phyloP scores from a whole-genome alignment of 768 basidiomycete species.

The Cystobasidium onofrii region DNA sequence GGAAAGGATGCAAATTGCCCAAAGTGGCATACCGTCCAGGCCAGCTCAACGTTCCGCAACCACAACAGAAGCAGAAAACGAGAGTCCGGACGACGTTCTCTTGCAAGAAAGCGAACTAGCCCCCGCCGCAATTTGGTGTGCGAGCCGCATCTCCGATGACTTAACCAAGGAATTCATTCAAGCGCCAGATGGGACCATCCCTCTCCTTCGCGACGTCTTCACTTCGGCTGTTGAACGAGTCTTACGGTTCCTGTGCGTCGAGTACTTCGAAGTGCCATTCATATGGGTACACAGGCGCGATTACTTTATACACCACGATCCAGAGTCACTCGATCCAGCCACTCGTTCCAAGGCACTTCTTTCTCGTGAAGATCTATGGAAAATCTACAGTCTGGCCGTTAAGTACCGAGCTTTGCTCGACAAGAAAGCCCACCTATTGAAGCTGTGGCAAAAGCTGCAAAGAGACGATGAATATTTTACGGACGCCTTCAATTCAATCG shows the following conservation, averaged over 20 bases:
- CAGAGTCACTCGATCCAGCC: slow-evolving; percentile 41
- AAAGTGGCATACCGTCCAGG: slow-evolving; percentile 66
- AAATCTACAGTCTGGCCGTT: slow-evolving; percentile 76
- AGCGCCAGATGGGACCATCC: slow-evolving; percentile 54
- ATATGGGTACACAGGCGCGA: slow-evolving; percentile 90
- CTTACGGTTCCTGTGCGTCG: slow-evolving; percentile 71
- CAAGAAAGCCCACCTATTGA: slow-evolving; percentile 57
- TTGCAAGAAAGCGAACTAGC: slow-evolving; percentile 66
- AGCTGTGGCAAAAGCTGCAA: slow-evolving; percentile 55
- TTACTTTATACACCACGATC: slow-evolving; percentile 74
- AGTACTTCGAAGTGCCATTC: slow-evolving; percentile 88
- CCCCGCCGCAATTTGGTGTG: slow-evolving; percentile 80
- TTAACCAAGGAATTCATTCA: slow-evolving; percentile 67
- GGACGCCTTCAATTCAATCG: slow-evolving; percentile 47
- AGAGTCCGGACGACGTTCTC: slow-evolving; percentile 46
- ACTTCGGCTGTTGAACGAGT: slow-evolving; percentile 68
- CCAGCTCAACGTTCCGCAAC: slow-evolving; percentile 48
- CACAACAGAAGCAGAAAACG: background rate
- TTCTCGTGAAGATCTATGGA: slow-evolving; percentile 73
- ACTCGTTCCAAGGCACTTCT: slow-evolving; percentile 53
- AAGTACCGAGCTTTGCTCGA: slow-evolving; percentile 80
- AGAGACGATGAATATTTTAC: slow-evolving; percentile 47
- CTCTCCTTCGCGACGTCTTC: slow-evolving; percentile 49
- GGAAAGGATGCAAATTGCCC: slow-evolving; percentile 65
- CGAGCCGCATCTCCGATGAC: slow-evolving; percentile 61